Evolutionary conservation across 108 stramenopile species (phyloP).

Genomic region (Fragilariopsis cylindrus): DNA sequence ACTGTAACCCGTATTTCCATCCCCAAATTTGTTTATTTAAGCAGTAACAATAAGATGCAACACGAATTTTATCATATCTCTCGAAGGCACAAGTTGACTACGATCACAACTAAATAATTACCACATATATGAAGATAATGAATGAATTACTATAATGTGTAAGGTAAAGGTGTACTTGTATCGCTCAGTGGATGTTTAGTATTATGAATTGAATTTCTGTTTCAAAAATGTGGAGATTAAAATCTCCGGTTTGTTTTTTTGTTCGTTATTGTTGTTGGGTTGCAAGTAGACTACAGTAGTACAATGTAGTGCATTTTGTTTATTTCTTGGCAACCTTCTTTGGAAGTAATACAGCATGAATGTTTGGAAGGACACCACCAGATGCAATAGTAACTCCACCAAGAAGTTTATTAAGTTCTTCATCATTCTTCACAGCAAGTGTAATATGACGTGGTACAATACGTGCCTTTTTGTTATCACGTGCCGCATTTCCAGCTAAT

Average conservation of each 20-base stretch:
- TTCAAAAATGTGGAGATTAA: conserved; percentile 14
- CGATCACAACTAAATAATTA: too few species aligned
- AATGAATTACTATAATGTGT: too few species aligned
- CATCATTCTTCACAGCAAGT: conserved; percentile 94
- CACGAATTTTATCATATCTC: too few species aligned
- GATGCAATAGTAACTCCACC: conserved; percentile 94
- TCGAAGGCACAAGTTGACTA: too few species aligned
- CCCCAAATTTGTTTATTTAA: too few species aligned
- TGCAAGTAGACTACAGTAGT: neutral
- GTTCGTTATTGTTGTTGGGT: neutral
- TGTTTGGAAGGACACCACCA: conserved; percentile 97
- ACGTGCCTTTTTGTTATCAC: conserved; percentile 96
- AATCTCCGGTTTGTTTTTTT: conserved; percentile 19
- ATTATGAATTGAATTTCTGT: neutral
- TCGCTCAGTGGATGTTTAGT: too few species aligned
- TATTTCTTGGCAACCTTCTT: conserved; percentile 66
- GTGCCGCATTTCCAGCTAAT: conserved; percentile 94
- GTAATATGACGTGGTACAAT: conserved; percentile 96
- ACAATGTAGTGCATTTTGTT: neutral
- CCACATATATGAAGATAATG: too few species aligned
- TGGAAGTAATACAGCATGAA: conserved; percentile 94
- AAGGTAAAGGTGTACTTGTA: too few species aligned
- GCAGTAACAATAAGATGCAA: too few species aligned
- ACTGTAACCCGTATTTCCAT: too few species aligned
- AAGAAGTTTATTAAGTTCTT: conserved; percentile 94